Evolutionary conservation across 2,329 filamentous ascomycete species (phyloP), one percentile per base, ranked within the genome.

Genomic region (Colletotrichum magnum): DNA sequence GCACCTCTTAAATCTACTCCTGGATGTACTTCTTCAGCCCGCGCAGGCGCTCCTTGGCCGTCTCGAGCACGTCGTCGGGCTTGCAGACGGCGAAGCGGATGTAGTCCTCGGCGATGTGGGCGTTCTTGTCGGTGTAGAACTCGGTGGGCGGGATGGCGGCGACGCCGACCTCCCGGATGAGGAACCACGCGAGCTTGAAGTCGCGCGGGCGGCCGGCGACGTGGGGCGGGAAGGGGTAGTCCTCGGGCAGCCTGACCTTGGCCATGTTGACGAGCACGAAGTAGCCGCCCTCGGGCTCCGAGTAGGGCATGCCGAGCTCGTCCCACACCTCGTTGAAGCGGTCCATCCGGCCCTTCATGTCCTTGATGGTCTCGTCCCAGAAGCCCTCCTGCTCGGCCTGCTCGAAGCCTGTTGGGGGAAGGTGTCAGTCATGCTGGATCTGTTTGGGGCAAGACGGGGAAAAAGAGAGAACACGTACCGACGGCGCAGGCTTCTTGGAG

Each of bases 11-110:
- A 5, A 28, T 68, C 48, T 65, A 71, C 41, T 64, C 62, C 50
- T 71, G 61, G 12, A 94, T 92, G 74, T 91, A 94, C 82, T 90
- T 90, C 85, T 89, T 94, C 81, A 95, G 74, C 0, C 90, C 92
- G 71, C 92, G 86, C 74, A 96, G 81, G 69, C 93, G 84, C 78
- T 93, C 89, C 85, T 95, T 95, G 2, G 93, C 93, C 63, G 88
- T 88, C 79, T 95, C 93, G 24, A 96, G 81, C 45, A 98, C 90
- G 51, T 93, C 89, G 77, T 99, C 94, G 41, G 95, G 89, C 86
- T 99, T 99, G 85, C 96, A 99, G 1, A 99, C 94, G 0, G 96
- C 96, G 78, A 98, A 98, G 26, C 96, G 88, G 76, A 99, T 87
- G 83, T 97, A 99, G 75, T 98, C 92, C 84, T 98, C 93, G 0